Percentiles rank a stretch among this genome's conserved stretches.
These are phyloP conservation scores for Pelargonium australe DNA, from an alignment of 441 rosid genomes.

Conservation along the genomic window DNA sequence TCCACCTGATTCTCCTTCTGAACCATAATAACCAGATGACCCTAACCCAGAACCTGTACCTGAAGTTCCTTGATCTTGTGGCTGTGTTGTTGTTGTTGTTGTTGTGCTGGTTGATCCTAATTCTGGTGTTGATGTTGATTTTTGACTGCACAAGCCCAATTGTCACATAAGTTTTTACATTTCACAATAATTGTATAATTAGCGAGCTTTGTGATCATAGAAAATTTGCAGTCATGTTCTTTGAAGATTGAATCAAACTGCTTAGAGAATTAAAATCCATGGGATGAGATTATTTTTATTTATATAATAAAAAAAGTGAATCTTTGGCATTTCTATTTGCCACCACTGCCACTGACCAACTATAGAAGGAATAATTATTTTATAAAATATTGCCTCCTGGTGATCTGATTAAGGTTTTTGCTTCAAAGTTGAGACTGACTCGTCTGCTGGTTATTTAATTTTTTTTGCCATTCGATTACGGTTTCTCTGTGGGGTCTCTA, in stretches of 20 bases:
- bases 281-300: neutral
- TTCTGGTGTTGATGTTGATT: constrained; percentile 57
- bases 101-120: constrained; percentile 23
- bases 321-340: constrained; percentile 18
- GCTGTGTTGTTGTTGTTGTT: neutral
- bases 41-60: constrained; percentile 23
- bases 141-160: constrained; percentile 46
- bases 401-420: neutral
- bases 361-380: too few species aligned
- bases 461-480: neutral
- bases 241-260: constrained; percentile 5
- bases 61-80: neutral
- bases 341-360: neutral
- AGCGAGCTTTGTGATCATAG: neutral
- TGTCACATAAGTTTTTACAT: neutral
- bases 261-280: constrained; percentile 10
- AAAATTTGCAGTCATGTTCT: constrained; percentile 7
- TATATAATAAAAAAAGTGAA: constrained; percentile 15
- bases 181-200: neutral
- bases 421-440: neutral
- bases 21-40: constrained; percentile 16
- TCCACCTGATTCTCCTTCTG: neutral
- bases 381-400: neutral
- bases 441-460: too few species aligned
- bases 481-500: neutral